Evolutionary conservation across 148 eudicot species (phyloP).

Genomic region (Rhododendron vialii): DNA sequence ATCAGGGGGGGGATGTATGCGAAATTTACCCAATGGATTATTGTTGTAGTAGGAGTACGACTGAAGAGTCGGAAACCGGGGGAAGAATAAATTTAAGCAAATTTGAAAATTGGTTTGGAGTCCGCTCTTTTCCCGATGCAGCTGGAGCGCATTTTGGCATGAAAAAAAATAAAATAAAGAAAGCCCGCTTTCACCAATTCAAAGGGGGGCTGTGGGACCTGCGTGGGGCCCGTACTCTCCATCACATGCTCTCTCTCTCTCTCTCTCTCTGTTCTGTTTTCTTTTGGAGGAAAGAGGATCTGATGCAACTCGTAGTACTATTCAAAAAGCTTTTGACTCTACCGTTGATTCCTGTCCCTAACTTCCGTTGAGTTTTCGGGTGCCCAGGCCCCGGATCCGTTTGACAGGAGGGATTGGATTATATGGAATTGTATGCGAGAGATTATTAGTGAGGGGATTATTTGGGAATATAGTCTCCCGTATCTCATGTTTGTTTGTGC

Average conservation of each 20-base stretch:
- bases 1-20: too few relatives aligned
- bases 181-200: constrained; percentile 15
- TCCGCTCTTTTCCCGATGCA: constrained; percentile 36
- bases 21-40: not conserved
- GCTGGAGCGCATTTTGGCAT: constrained; percentile 41
- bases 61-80: not conserved
- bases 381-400: too few relatives aligned
- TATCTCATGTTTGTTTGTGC: too few relatives aligned
- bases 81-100: not conserved
- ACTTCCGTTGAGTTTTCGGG: too few relatives aligned
- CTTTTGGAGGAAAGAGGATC: not conserved
- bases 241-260: constrained; percentile 5
- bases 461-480: too few relatives aligned
- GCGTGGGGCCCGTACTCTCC: constrained; percentile 13
- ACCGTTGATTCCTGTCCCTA: not conserved
- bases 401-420: too few relatives aligned
- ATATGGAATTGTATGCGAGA: too few relatives aligned
- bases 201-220: constrained; percentile 11
- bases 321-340: not conserved
- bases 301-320: not conserved
- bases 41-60: not conserved
- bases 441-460: too few relatives aligned
- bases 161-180: not conserved
- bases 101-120: constrained; percentile 47
- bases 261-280: not conserved